Evolutionary conservation across 2,329 filamentous ascomycete genomes (phyloP).

Genomic region (Dothiorella sarmentorum): DNA sequence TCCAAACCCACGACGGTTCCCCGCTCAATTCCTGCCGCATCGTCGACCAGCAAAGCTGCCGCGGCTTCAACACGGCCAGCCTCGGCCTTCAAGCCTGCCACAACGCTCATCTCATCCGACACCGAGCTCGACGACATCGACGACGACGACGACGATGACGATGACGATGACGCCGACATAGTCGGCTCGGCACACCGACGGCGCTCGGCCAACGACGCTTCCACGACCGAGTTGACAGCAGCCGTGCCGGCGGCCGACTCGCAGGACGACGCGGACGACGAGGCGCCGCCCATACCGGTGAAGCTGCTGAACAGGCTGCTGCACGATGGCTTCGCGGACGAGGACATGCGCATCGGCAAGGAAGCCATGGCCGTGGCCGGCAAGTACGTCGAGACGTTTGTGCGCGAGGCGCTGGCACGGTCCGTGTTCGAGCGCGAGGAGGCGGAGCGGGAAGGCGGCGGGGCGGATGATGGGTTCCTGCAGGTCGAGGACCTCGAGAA

Average conservation of each 20-base stretch:
- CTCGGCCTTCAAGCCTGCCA: slow-evolving; percentile 24
- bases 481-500: slow-evolving; percentile 91
- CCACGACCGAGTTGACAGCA: slow-evolving; percentile 4
- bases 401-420: slow-evolving; percentile 81
- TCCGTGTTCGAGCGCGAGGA: slow-evolving; percentile 65
- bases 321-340: slow-evolving; percentile 71
- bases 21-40: slow-evolving; percentile 4
- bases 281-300: slow-evolving; percentile 60
- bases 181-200: too few species aligned
- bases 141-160: slow-evolving; percentile 24
- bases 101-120: slow-evolving; percentile 29
- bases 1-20: slow-evolving; percentile 29
- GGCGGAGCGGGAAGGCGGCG: slow-evolving; percentile 32
- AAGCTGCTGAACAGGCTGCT: slow-evolving; percentile 73
- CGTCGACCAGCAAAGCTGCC: slow-evolving; percentile 23
- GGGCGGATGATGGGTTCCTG: slow-evolving; percentile 58
- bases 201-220: slow-evolving; percentile 15
- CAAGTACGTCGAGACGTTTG: slow-evolving; percentile 88
- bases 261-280: not conserved
- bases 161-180: slow-evolving; percentile 26
- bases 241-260: slow-evolving; percentile 7
- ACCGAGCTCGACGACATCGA: slow-evolving; percentile 30
- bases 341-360: slow-evolving; percentile 68
- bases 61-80: slow-evolving; percentile 25
- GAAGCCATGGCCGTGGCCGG: slow-evolving; percentile 74